Percentiles rank a stretch among this genome's conserved stretches.
These are phyloP conservation scores for Debaryomycetaceae sp. DNA, from an alignment of 1,139 yeast genomes.

Conservation along the genomic window DNA sequence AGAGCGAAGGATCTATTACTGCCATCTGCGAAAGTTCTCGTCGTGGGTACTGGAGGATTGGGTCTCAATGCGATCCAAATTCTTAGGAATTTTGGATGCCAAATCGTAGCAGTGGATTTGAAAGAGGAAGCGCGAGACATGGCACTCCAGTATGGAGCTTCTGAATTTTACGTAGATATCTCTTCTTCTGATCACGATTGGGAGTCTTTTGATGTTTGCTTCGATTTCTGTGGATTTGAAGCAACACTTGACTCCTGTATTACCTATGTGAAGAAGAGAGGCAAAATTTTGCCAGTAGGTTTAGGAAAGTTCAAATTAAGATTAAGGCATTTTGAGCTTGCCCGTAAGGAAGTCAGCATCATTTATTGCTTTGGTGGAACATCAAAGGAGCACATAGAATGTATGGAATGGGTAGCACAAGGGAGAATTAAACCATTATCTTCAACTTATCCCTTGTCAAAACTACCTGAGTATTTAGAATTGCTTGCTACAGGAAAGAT, in stretches of 20 bases:
- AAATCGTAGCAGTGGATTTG: slow-evolving; percentile 3
- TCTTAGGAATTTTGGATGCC: slow-evolving; percentile 18
- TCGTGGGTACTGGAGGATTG: slow-evolving; percentile 50
- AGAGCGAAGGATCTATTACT: slow-evolving; percentile 30
- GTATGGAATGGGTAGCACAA: slow-evolving; percentile 40
- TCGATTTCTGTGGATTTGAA: slow-evolving; percentile 47
- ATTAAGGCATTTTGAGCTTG: slow-evolving; percentile 34
- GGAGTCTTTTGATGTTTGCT: slow-evolving; percentile 36
- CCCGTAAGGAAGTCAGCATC: slow-evolving; percentile 40
- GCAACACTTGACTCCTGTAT: slow-evolving; percentile 33
- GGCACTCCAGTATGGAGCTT: slow-evolving; percentile 41
- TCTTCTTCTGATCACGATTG: slow-evolving; percentile 22
- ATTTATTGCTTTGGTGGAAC: slow-evolving; percentile 48
- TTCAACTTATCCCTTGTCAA: slow-evolving; percentile 27
- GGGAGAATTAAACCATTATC: slow-evolving; percentile 42
- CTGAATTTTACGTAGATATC: slow-evolving; percentile 38
- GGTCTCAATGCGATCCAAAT: slow-evolving; percentile 51
- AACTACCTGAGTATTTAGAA: slow-evolving; percentile 34
- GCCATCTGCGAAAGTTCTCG: slow-evolving; percentile 39
- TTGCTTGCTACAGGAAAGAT: slow-evolving; percentile 38
- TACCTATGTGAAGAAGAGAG: slow-evolving; percentile 31
- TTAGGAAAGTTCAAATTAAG: slow-evolving; percentile 34
- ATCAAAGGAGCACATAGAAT: slow-evolving; percentile 41
- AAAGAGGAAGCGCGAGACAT: slow-evolving; percentile 1
- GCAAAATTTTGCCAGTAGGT: slow-evolving; percentile 45